These are phyloP conservation scores for Colletotrichum higginsianum DNA, from an alignment of 2,329 filamentous ascomycete genomes.

Conservation along the genomic window DNA sequence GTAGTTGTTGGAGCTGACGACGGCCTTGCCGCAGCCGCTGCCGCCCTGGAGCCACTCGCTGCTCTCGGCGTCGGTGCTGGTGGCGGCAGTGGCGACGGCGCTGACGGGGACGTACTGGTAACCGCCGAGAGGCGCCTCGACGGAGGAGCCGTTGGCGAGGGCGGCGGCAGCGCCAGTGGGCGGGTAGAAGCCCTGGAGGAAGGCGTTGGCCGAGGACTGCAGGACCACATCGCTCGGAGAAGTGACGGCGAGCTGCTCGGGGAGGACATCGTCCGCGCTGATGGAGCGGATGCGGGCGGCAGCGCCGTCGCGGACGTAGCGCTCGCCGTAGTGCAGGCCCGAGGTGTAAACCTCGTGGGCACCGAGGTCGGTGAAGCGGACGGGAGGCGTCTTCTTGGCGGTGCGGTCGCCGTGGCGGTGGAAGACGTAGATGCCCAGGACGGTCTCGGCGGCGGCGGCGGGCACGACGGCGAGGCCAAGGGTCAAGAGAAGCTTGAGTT, in stretches of 20 bases:
- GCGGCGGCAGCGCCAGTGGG: slow-evolving; percentile 75
- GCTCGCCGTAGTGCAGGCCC: slow-evolving; percentile 81
- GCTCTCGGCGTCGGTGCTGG: slow-evolving; percentile 69
- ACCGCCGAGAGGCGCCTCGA: slow-evolving; percentile 80
- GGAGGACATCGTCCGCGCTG: slow-evolving; percentile 75
- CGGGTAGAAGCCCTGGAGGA: slow-evolving; percentile 90
- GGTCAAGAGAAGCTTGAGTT: slow-evolving; percentile 53
- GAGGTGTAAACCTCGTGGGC: slow-evolving; percentile 81
- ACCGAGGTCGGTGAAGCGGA: slow-evolving; percentile 83
- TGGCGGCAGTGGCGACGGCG: slow-evolving; percentile 68
- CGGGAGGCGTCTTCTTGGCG: slow-evolving; percentile 79
- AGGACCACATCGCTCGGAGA: slow-evolving; percentile 84
- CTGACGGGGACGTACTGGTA: slow-evolving; percentile 89
- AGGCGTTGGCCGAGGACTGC: slow-evolving; percentile 83
- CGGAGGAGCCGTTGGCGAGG: slow-evolving; percentile 78
- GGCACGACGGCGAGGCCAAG: slow-evolving; percentile 53
- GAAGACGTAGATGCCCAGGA: slow-evolving; percentile 89
- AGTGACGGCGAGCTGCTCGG: slow-evolving; percentile 79
- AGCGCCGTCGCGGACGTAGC: slow-evolving; percentile 78
- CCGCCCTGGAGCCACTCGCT: slow-evolving; percentile 72
- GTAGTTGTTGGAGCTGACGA: slow-evolving; percentile 70
- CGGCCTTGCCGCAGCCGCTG: slow-evolving; percentile 69
- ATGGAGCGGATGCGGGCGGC: slow-evolving; percentile 76
- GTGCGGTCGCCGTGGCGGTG: slow-evolving; percentile 92
- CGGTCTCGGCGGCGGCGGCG: slow-evolving; percentile 71